Evolutionary conservation across 2,329 filamentous ascomycete species (phyloP).

Genomic region (Penicillium sp.): DNA sequence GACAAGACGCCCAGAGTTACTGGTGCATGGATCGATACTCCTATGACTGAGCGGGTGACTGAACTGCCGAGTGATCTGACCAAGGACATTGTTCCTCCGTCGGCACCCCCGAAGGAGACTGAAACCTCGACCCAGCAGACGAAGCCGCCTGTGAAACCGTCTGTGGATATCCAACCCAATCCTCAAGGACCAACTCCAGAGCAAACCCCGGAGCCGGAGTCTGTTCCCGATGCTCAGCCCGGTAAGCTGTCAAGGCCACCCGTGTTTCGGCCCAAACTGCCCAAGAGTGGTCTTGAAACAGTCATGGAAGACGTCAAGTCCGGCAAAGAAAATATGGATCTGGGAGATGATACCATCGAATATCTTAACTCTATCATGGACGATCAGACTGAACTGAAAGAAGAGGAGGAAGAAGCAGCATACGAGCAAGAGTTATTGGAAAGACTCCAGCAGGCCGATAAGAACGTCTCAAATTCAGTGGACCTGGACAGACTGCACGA

Average conservation of each 20-base stretch:
- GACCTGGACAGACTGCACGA: slow-evolving; percentile 39
- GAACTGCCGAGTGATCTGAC: slow-evolving; percentile 25
- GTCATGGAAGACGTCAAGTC: slow-evolving; percentile 42
- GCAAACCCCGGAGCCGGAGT: not conserved
- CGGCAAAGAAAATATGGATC: slow-evolving; percentile 36
- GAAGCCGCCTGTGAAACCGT: slow-evolving; percentile 2
- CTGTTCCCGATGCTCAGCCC: slow-evolving; percentile 2
- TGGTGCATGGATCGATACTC: slow-evolving; percentile 49
- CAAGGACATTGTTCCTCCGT: slow-evolving; percentile 24
- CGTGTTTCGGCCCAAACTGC: slow-evolving; percentile 39
- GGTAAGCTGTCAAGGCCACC: slow-evolving; percentile 20
- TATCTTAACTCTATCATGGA: slow-evolving; percentile 45
- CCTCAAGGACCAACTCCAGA: not conserved
- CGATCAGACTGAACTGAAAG: slow-evolving; percentile 27
- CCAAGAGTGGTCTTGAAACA: slow-evolving; percentile 43
- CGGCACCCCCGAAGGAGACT: slow-evolving; percentile 6
- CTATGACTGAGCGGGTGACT: slow-evolving; percentile 39
- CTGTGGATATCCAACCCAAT: not conserved
- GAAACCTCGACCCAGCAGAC: slow-evolving; percentile 5
- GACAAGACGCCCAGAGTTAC: slow-evolving; percentile 46
- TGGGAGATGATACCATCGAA: slow-evolving; percentile 47
- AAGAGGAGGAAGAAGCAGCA: slow-evolving; percentile 30
- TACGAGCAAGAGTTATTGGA: slow-evolving; percentile 32
- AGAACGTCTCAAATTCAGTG: slow-evolving; percentile 22
- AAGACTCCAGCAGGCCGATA: slow-evolving; percentile 22